Evolutionary conservation across 805 yeast species (phyloP).

Genomic region (Pichia membranifaciens): DNA sequence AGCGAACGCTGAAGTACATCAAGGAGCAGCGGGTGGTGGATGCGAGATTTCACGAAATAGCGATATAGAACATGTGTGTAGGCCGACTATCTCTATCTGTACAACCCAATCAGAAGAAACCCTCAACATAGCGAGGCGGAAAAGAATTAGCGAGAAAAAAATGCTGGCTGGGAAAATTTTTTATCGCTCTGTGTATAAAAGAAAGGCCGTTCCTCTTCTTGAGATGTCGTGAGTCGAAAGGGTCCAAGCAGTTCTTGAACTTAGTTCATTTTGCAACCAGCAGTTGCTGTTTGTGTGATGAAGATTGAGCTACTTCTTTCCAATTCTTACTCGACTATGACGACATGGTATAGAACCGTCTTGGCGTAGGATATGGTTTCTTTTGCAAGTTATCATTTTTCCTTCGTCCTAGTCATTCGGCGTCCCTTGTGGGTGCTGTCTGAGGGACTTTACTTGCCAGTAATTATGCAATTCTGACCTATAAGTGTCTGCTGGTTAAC

Average conservation of each 20-base stretch:
- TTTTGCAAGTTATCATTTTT: slow-evolving; percentile 31
- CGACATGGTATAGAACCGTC: slow-evolving; percentile 70
- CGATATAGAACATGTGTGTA: neutral
- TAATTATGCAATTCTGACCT: slow-evolving; percentile 57
- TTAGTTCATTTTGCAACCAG: slow-evolving; percentile 5
- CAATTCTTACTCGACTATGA: slow-evolving; percentile 92
- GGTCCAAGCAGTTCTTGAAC: neutral
- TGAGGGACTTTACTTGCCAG: slow-evolving; percentile 80
- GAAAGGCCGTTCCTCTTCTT: neutral
- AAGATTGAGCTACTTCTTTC: slow-evolving; percentile 68
- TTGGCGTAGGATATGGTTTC: slow-evolving; percentile 24
- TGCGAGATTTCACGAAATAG: slow-evolving; percentile 43
- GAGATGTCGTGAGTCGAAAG: neutral
- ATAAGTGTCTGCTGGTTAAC: slow-evolving; percentile 10
- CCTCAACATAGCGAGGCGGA: neutral
- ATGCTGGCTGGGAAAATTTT: neutral
- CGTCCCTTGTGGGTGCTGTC: slow-evolving; percentile 28
- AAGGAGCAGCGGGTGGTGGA: slow-evolving; percentile 63
- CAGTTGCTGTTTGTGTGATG: slow-evolving; percentile 24
- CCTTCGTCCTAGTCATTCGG: slow-evolving; percentile 25
- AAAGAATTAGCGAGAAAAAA: neutral
- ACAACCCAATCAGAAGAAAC: slow-evolving; percentile 2
- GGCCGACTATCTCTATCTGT: too few species aligned
- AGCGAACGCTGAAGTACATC: slow-evolving; percentile 68
- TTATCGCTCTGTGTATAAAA: neutral